Base-by-base conservation (phyloP, 2,329 filamentous ascomycete species). In the Ophiostoma perfectum region DNA sequence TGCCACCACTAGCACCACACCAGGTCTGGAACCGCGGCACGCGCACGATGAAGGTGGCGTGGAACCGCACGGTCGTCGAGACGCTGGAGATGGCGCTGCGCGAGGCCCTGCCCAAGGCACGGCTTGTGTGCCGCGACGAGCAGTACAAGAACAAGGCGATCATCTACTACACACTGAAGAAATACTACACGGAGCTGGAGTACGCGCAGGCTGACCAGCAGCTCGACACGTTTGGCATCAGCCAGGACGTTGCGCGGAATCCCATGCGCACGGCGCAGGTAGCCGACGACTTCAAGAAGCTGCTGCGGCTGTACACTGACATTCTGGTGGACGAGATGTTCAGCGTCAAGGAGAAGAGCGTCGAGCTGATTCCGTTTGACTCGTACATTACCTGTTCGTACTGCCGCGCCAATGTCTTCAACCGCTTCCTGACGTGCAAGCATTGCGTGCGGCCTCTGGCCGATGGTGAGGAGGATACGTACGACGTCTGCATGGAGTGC, bases 81-180 rank as follows among this genome's bases (percentile, higher is more conserved):
- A 98, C 95, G 0, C 83, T 99, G 3, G 90, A 94, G 72, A 82
- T 96, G 77, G 95, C 94, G 0, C 78, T 98, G 27, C 85, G 88
- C 70, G 95, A 98, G 79, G 93, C 94, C 0, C 82, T 99, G 2
- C 93, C 93, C 0, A 92, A 93, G 73, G 92, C 93, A 9, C 87
- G 93, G 12, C 86, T 97, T 73, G 94, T 98, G 2, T 98, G 95
- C 76, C 90, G 95, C 49, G 95, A 99, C 73, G 95, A 99, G 77
- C 94, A 98, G 77, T 99, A 99, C 82, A 98, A 98, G 77, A 97
- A 96, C 80, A 98, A 98, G 77, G 92, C 93, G 5, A 97, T 98
- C 69, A 84, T 97, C 62, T 97, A 93, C 77, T 97, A 89, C 76
- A 92, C 93, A 0, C 82, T 98, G 3, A 81, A 89, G 11, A 95